Evolutionary conservation across 2,329 filamentous ascomycete species (phyloP), one percentile per base, ranked within the genome.

Genomic region (Ceratocystis variospora): DNA sequence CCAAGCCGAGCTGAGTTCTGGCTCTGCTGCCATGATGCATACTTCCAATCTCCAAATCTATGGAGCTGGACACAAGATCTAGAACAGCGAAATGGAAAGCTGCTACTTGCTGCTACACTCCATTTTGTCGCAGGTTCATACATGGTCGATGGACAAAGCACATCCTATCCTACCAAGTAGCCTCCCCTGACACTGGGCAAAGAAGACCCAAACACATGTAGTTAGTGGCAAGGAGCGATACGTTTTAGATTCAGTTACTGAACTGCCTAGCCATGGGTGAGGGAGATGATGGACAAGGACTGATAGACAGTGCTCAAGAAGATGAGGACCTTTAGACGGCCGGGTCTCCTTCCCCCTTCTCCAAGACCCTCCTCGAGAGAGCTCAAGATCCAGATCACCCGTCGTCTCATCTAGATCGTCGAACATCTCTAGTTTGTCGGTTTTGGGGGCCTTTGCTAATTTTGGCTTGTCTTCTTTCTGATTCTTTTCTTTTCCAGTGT

Each of bases 391-490:
- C 55, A 37, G 55, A 59, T 59, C 55, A 59, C 55, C 55, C 55
- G 55, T 37, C 55, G 55, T 59, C 55, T 59, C 55, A 59, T 59
- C 55, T 59, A 25, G 55, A 59, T 59, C 55, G 25, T n/a, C 55
- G 5, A n/a, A 28, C 55, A 37, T 59, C 33, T 25, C 55, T 59
- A 31, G 2, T 7, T 10, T 37, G 17, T 37, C 15, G 55, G 37
- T 59, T 59, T 28, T 59, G 55, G 53, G 53, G 53, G 22, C 1
- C 37, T 41, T n/a, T 59, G 53, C 53, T 59, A 59, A 59, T 59
- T 59, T 59, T 59, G 53, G 53, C 15, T 33, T 17, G 12, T 17
- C 33, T 19, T 19, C 28, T 59, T 33, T 59, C 17, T 12, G 17
- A 10, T 59, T 59, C 53, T 10, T 31, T 57, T 57, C 53, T 57